These are phyloP conservation scores for Irpex sp. DNA, from an alignment of 1,284 basidiomycete species.

Conservation along the genomic window DNA sequence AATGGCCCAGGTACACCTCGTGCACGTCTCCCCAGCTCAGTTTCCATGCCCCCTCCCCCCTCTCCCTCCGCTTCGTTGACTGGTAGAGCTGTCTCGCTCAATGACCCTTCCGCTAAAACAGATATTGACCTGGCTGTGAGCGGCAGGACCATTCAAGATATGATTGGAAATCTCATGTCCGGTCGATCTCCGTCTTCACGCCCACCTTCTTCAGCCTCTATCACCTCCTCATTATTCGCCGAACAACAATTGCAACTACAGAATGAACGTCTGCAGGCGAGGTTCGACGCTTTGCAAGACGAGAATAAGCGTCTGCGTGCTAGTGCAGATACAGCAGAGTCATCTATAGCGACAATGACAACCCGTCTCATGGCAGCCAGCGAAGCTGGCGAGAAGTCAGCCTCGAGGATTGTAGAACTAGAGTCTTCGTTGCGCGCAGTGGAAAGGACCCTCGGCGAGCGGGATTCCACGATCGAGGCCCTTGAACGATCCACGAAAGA, in stretches of 20 bases:
- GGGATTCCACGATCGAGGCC: constrained; percentile 46
- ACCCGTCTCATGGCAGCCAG: constrained; percentile 30
- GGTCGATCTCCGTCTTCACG: constrained; percentile 28
- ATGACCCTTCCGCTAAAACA: constrained; percentile 25
- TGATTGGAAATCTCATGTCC: constrained; percentile 41
- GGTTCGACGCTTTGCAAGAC: constrained; percentile 52
- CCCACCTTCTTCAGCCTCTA: constrained; percentile 26
- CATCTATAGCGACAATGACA: constrained; percentile 14
- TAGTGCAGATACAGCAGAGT: constrained; percentile 25
- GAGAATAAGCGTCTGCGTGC: constrained; percentile 35
- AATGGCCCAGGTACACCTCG: constrained; percentile 53
- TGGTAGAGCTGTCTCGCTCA: constrained; percentile 29
- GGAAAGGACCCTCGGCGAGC: constrained; percentile 47
- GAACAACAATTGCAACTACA: constrained; percentile 20
- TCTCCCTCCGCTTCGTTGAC: constrained; percentile 41
- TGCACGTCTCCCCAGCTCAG: constrained; percentile 62
- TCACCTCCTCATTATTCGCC: constrained; percentile 17
- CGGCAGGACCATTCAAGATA: constrained; percentile 41
- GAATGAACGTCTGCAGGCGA: constrained; percentile 43
- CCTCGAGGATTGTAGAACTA: constrained; percentile 38
- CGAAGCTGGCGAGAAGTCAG: constrained; percentile 45
- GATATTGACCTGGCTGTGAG: constrained; percentile 36
- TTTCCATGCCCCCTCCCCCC: constrained; percentile 75
- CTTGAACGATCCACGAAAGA: constrained; percentile 46
- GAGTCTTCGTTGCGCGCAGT: constrained; percentile 45